Conservation (phyloP, 2,329 filamentous ascomycete species). For the Exophiala bonariae region DNA sequence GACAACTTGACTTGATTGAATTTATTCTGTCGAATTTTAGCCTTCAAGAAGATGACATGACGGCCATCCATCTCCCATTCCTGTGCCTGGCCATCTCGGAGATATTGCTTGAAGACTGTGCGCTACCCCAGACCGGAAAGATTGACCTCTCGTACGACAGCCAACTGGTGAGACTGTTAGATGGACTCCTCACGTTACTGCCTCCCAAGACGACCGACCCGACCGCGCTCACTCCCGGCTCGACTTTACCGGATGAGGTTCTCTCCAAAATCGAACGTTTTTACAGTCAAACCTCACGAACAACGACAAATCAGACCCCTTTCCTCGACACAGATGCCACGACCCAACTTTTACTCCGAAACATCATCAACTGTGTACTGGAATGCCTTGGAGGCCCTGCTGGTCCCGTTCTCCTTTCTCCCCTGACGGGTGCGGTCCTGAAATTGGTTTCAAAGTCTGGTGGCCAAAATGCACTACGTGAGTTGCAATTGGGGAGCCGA, state of each 20-base stretch:
- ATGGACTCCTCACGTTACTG: conserved; percentile 28
- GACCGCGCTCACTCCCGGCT: neutral
- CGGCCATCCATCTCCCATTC: conserved; percentile 19
- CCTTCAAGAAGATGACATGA: conserved; percentile 91
- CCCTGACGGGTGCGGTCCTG: conserved; percentile 1
- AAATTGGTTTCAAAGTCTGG: neutral
- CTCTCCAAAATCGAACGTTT: neutral
- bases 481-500: conserved; percentile 10
- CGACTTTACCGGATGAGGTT: neutral
- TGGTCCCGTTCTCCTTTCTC: conserved; percentile 4
- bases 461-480: conserved; percentile 4
- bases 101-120: conserved; percentile 12
- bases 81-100: conserved; percentile 25
- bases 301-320: neutral
- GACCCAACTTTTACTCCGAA: conserved; percentile 15
- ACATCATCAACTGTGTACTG: conserved; percentile 14
- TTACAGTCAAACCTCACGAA: too few relatives aligned
- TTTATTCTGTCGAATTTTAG: conserved; percentile 91
- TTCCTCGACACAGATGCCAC: conserved; percentile 8
- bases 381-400: conserved; percentile 12
- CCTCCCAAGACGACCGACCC: conserved; percentile 22
- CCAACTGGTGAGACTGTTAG: conserved; percentile 40
- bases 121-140: neutral
- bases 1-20: conserved; percentile 68
- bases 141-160: conserved; percentile 45